Evolutionary conservation across 148 eudicot genomes (phyloP), one percentile per base, ranked within the genome.

Genomic region (Fagopyrum tataricum): DNA sequence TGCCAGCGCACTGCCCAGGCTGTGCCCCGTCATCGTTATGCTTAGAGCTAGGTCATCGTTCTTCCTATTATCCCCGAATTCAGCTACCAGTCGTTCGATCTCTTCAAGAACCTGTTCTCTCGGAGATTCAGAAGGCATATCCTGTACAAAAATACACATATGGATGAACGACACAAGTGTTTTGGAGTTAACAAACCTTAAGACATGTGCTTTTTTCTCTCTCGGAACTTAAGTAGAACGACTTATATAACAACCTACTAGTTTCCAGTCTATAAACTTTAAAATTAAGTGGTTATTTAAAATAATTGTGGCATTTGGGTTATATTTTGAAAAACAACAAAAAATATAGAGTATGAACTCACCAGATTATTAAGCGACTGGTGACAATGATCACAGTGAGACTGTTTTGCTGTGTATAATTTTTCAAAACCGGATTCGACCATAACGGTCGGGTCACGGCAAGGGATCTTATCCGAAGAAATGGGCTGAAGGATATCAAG

Each of bases 1-100:
- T 0, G 96, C 93, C 20, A 92, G 52, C 6, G 91, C 93, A 44
- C 84, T 79, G 1, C 97, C 97, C 44, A 92, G 67, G 61, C 97
- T 92, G 44, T 92, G 97, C 0, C 97, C 97, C 4, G 91, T 88
- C 12, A 90, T 75, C 1, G 87, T 90, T 49, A 92, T 77, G 80
- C 97, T 92, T 39, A 92, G 15, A 10, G 90, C 91, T 20, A 55
- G 61, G 4, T 55, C 18, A 6, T 55, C 18, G 61, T 55, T 24
- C 21, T 20, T 55, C 2, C 7, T 55, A 24, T 92, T 90, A 18
- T 78, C 42, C 0, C 72, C 72, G 56, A 85, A 85, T 24, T 12
- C 31, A 4, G 80, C 84, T 11, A 81, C 31, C 17, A 89, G 52
- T 12, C 88, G 76, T 11, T 74, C 81, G 0, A 87, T 78, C 79